Evolutionary conservation across 2,329 filamentous ascomycete species (phyloP), one percentile per base, ranked within the genome.

Genomic region (Xenosphaeropsis pyriputrescens): DNA sequence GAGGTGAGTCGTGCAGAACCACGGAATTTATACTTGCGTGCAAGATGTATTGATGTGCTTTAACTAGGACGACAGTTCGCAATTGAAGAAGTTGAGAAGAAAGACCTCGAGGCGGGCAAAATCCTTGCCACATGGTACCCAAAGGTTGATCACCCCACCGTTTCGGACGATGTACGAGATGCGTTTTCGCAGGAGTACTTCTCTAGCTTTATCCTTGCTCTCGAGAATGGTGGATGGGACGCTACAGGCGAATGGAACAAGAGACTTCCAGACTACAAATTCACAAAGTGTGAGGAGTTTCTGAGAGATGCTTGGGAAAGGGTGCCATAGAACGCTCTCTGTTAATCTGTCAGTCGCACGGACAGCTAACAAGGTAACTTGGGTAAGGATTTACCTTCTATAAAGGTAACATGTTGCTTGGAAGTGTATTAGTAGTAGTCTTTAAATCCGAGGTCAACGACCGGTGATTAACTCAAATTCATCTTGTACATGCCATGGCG

Each of bases 171-270:
- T 15, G 38, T 53, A 35, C 29, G 42, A 6, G 46, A 50, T 3
- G 32, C 34, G 1, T 42, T 58, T 26, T 39, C 51, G 5, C 43
- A 40, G 32, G 18, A 41, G 1, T 39, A 53, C 2, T 17, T 43
- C 1, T 41, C 40, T 6, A 51, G 53, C 2, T 41, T 57, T 12
- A 22, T 57, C 4, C 37, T 54, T n/a, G 45, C 41, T 15, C 34
- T 39, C 9, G 11, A 34, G 2, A 17, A 29, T 34, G 16, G 38
- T 6, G 33, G 36, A 29, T 53, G 47, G 45, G 43, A 41, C 14
- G 52, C 56, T 3, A 50, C 52, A 6, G 51, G 60, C 38, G 51
- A 53, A 38, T 58, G 53, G 50, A 62, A 61, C 39, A 38, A 39
- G 17, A 34, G 60, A 39, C 39, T 60, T 17, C 57, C 58, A 2